Conservation (phyloP, 805 yeast species). For the Zygotorulaspora florentina region DNA sequence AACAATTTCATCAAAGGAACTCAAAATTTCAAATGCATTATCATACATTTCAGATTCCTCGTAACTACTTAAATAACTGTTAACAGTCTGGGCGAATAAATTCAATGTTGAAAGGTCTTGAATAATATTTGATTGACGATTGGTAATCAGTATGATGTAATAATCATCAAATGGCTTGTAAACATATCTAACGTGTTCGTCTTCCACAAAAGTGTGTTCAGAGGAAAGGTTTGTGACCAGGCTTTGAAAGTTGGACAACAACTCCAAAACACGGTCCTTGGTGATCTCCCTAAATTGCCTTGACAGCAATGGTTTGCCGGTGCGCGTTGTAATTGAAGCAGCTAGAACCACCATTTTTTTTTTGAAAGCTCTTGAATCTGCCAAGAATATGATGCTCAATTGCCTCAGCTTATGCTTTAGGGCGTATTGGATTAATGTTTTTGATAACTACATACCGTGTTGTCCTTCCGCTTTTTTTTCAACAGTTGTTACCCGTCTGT, state of each 20-base stretch:
- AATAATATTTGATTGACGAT: slow-evolving; percentile 82
- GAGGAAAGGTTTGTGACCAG: slow-evolving; percentile 61
- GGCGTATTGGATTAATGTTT: neutral
- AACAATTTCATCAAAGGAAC: slow-evolving; percentile 92
- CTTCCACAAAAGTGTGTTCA: slow-evolving; percentile 93
- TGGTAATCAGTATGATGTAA: slow-evolving; percentile 86
- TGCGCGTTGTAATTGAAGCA: slow-evolving; percentile 89
- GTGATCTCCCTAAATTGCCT: slow-evolving; percentile 86
- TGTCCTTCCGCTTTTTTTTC: slow-evolving; percentile 2
- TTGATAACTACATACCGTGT: slow-evolving; percentile 6
- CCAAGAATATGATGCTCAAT: neutral
- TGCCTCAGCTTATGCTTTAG: neutral
- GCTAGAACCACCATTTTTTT: slow-evolving; percentile 71
- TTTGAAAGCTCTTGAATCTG: neutral
- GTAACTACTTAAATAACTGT: slow-evolving; percentile 61
- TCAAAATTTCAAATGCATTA: slow-evolving; percentile 80
- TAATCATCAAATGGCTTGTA: slow-evolving; percentile 95
- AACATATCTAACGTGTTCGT: slow-evolving; percentile 84
- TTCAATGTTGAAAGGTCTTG: slow-evolving; percentile 93
- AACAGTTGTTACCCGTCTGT: neutral
- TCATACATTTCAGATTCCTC: slow-evolving; percentile 82
- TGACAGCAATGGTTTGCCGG: slow-evolving; percentile 87
- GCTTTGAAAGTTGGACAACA: slow-evolving; percentile 80
- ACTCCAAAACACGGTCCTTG: slow-evolving; percentile 78
- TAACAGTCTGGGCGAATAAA: slow-evolving; percentile 75